phyloP scores from a whole-genome alignment of 345 rosid species.

The Psidium friedrichsthalianum region DNA sequence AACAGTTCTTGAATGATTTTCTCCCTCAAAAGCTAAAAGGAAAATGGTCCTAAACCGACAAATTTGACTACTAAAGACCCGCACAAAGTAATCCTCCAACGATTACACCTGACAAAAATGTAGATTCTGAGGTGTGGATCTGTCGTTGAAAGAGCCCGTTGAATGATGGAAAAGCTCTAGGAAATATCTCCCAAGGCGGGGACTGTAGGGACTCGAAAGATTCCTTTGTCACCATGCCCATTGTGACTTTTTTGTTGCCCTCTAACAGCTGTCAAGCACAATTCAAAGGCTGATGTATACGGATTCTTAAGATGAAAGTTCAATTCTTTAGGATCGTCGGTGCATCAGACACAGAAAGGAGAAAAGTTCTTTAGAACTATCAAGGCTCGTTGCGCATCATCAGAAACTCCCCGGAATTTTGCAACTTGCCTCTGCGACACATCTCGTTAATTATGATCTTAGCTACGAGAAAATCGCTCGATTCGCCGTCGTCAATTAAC shows the following conservation, averaged over 20 bases:
- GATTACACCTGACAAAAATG: neutral
- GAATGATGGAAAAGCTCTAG: neutral
- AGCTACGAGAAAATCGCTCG: neutral
- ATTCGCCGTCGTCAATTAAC: neutral
- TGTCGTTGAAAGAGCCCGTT: neutral
- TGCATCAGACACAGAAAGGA: neutral
- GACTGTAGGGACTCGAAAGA: neutral
- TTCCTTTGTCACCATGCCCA: neutral
- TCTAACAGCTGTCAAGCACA: neutral
- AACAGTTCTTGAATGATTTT: neutral
- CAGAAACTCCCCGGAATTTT: neutral
- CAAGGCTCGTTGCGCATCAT: accelerated
- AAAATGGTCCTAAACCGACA: neutral
- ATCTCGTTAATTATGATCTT: neutral
- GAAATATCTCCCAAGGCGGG: neutral
- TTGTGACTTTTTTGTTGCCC: neutral
- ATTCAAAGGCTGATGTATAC: neutral
- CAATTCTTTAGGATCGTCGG: neutral
- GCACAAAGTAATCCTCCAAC: neutral
- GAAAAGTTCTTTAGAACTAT: neutral
- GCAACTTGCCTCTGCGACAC: neutral
- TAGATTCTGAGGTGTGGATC: neutral
- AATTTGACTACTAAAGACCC: neutral
- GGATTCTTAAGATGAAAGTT: neutral
- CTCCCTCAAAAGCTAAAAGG: neutral